Evolutionary conservation across 1,139 yeast genomes (phyloP), one percentile per base, ranked within the genome.

Genomic region (Hemisphaericaspora subhashii): DNA sequence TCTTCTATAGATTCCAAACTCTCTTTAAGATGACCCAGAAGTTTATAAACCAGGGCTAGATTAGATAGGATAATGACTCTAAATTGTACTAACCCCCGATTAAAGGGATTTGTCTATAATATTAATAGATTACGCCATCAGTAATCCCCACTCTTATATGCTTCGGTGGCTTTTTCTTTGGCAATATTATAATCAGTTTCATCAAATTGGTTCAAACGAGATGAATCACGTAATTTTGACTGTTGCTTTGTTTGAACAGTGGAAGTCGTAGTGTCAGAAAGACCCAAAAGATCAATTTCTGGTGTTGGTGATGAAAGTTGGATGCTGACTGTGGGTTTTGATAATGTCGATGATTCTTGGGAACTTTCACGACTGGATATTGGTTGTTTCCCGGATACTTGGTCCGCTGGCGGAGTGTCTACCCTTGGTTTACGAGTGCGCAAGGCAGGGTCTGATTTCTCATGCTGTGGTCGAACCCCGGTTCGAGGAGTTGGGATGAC

Each of bases 61-160:
- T 94, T 94, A 1, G 97, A 85, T 35, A 73, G 70, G 2, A 89
- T 77, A 22, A 90, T 71, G 2, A 90, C 75, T 25, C 85, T 71
- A 22, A 82, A 68, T 34, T 84, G n/a, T n/a, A n/a, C n/a, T n/a
- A n/a, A n/a, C n/a, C n/a, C n/a, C n/a, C n/a, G n/a, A n/a, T n/a
- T n/a, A n/a, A n/a, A n/a, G n/a, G n/a, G n/a, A n/a, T n/a, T n/a
- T n/a, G n/a, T n/a, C n/a, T n/a, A n/a, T n/a, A n/a, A n/a, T n/a
- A n/a, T n/a, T n/a, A n/a, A n/a, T n/a, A n/a, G n/a, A n/a, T n/a
- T n/a, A n/a, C n/a, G n/a, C n/a, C n/a, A n/a, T n/a, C n/a, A n/a
- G 57, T 85, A 94, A 57, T 92, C 92, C n/a, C 99, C 98, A 12
- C 79, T 74, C 42, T 77, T 76, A 64, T 81, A 92, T 0, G 81